phyloP scores from a whole-genome alignment of 495 filamentous ascomycete genomes.

The Daldinia childiae region DNA sequence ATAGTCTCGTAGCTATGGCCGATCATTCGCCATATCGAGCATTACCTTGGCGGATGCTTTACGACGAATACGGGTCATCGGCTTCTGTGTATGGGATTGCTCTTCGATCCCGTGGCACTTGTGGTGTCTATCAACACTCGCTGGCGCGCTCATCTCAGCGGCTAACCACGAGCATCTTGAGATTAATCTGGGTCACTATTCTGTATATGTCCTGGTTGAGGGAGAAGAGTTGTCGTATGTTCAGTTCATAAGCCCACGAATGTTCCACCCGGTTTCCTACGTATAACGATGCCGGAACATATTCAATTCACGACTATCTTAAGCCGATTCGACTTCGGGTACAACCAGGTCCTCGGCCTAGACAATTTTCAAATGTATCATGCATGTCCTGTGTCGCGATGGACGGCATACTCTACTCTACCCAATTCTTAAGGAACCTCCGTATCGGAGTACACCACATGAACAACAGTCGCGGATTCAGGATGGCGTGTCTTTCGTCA shows the following conservation, averaged over 20 bases:
- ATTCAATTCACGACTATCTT: neutral
- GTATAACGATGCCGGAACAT: neutral
- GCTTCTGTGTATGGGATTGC: constrained; percentile 24
- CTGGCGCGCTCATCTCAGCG: neutral
- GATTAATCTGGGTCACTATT: neutral
- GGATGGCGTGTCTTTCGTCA: neutral
- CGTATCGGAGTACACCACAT: constrained; percentile 21
- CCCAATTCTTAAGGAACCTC: neutral
- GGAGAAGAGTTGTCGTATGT: neutral
- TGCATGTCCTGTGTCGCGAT: constrained; percentile 22
- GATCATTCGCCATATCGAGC: constrained; percentile 12
- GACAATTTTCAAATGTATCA: constrained; percentile 8
- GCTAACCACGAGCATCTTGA: neutral
- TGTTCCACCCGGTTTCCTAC: neutral
- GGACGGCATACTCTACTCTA: neutral
- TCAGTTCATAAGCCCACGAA: neutral
- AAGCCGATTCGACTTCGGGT: constrained; percentile 11
- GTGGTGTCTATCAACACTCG: constrained; percentile 13
- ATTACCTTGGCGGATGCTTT: constrained; percentile 1
- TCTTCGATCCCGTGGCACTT: constrained; percentile 10
- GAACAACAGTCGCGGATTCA: neutral
- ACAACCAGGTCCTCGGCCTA: constrained; percentile 4
- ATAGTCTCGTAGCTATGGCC: neutral
- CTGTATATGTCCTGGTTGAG: neutral
- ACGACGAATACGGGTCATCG: constrained; percentile 30